Conservation (phyloP, 208 protist species). For the Herpetomonas tarakana region DNA sequence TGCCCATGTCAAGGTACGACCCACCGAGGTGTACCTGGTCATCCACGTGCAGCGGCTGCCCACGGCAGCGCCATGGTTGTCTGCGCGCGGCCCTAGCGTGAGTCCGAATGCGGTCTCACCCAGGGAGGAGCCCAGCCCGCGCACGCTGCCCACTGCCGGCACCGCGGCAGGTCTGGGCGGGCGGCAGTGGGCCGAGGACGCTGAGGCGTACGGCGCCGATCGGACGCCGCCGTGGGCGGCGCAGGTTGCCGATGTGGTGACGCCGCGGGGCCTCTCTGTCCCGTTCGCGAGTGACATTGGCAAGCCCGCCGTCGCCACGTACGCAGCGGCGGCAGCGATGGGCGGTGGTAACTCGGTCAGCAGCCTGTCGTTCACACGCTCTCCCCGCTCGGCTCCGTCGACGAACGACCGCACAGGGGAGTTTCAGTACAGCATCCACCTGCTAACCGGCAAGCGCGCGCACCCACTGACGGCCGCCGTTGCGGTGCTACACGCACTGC, state of each 20-base stretch:
- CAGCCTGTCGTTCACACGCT: not conserved
- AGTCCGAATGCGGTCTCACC: not conserved
- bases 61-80: constrained; percentile 1
- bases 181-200: constrained; percentile 8
- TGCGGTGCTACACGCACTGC: constrained; percentile 29
- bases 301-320: constrained; percentile 7
- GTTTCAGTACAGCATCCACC: constrained; percentile 69
- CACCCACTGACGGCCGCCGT: constrained; percentile 48
- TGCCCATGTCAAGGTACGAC: constrained; percentile 21
- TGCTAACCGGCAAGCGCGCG: constrained; percentile 55
- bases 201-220: constrained; percentile 5
- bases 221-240: constrained; percentile 37
- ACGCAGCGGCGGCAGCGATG: not conserved
- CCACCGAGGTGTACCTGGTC: constrained; percentile 54
- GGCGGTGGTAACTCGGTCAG: not conserved
- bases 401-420: constrained; percentile 8
- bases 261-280: constrained; percentile 51
- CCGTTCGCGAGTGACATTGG: constrained; percentile 42
- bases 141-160: not conserved
- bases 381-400: constrained; percentile 7
- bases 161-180: not conserved
- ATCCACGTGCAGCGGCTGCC: constrained; percentile 47
- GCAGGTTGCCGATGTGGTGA: constrained; percentile 53
- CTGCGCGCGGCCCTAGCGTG: not conserved
- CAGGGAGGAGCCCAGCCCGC: not conserved